Evolutionary conservation across 192 early-diverging fungal species (phyloP).

Genomic region (Coemansia sp.): DNA sequence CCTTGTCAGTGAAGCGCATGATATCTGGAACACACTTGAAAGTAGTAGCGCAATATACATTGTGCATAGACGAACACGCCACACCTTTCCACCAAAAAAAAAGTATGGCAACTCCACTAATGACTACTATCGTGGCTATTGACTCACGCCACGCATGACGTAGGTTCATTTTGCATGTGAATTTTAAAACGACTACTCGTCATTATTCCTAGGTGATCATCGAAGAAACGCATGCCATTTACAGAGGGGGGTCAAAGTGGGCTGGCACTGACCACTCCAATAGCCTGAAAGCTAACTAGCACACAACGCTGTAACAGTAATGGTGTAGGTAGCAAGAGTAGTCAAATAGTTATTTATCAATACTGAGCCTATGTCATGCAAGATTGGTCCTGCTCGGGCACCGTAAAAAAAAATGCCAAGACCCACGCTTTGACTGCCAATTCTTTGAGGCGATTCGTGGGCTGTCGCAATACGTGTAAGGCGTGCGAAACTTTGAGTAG

Average conservation of each 20-base stretch:
- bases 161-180: background rate
- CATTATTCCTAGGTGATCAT: background rate
- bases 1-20: background rate
- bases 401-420: too few species aligned
- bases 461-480: too few species aligned
- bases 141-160: background rate
- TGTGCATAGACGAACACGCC: conserved; percentile 6
- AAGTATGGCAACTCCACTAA: background rate
- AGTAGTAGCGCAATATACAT: conserved; percentile 4
- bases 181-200: background rate
- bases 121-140: background rate
- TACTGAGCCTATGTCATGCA: background rate
- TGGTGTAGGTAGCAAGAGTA: background rate
- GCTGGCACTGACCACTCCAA: background rate
- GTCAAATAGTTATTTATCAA: background rate
- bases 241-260: background rate
- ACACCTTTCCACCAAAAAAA: background rate
- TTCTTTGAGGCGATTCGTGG: background rate
- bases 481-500: too few species aligned
- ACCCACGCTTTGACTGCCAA: too few species aligned
- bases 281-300: background rate
- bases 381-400: too few species aligned
- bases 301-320: background rate
- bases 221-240: background rate
- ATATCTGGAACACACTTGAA: background rate